A percentile compares a stretch with the other conserved stretches of the same genome.
Evolutionary conservation across 2,329 filamentous ascomycete species (phyloP).

Genomic region (Colletotrichum salicis): DNA sequence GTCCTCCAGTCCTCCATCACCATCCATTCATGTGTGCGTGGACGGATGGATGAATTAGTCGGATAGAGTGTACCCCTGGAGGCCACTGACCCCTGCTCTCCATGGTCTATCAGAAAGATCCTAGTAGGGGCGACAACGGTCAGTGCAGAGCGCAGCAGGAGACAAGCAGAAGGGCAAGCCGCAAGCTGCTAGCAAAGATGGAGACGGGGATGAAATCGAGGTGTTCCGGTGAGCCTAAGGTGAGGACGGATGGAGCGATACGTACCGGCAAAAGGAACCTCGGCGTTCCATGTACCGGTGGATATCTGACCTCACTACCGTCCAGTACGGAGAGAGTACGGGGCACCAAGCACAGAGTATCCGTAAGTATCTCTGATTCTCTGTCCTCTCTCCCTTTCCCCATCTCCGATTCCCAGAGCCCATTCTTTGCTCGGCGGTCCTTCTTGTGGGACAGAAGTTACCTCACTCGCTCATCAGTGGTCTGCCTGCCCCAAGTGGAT

Average conservation of each 20-base stretch:
- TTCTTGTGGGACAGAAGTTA: neutral
- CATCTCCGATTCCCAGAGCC: neutral
- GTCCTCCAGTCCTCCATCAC: neutral
- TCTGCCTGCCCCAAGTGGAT: conserved; percentile 2
- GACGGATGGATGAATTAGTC: conserved; percentile 10
- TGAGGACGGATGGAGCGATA: conserved; percentile 13
- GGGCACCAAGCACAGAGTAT: neutral
- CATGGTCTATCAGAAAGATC: conserved; percentile 25
- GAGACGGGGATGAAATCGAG: conserved; percentile 16
- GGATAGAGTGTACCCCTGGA: conserved; percentile 21
- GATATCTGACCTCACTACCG: conserved; percentile 9
- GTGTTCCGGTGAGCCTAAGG: conserved; percentile 34
- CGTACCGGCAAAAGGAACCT: conserved; percentile 3
- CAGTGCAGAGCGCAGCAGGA: conserved; percentile 21
- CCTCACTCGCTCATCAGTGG: neutral
- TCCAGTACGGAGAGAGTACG: neutral
- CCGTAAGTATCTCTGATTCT: neutral
- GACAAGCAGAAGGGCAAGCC: conserved; percentile 4
- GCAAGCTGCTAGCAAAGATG: conserved; percentile 20
- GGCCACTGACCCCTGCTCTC: conserved; percentile 7
- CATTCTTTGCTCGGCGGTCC: neutral
- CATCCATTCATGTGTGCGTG: neutral
- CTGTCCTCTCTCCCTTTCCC: neutral
- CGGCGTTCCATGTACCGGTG: neutral
- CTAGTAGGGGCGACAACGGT: conserved; percentile 8